phyloP scores from a whole-genome alignment of 192 early-diverging fungal genomes.

The Coemansia erecta region DNA sequence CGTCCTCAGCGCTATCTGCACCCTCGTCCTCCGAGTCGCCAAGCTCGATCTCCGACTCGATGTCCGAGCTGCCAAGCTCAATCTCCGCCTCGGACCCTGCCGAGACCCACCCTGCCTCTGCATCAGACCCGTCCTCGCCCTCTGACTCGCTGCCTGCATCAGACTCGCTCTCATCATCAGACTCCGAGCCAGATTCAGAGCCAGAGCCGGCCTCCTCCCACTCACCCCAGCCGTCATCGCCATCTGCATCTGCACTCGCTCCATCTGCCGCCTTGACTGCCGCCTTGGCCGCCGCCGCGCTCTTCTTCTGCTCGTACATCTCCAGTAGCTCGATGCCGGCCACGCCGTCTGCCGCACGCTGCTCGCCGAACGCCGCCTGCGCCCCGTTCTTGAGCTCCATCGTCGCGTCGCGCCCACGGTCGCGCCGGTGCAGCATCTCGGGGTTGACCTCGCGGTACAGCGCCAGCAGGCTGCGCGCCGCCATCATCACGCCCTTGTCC shows the following conservation, averaged over 20 bases:
- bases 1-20: slow-evolving; percentile 7
- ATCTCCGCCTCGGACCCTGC: background rate
- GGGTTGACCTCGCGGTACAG: slow-evolving; percentile 97
- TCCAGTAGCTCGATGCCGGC: slow-evolving; percentile 80
- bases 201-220: no score
- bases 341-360: slow-evolving; percentile 63
- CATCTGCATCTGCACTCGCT: slow-evolving; percentile 18
- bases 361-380: slow-evolving; percentile 68
- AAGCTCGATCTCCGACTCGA: slow-evolving; percentile 38
- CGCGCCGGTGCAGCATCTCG: slow-evolving; percentile 86
- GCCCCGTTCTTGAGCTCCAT: slow-evolving; percentile 59
- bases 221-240: no score
- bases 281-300: slow-evolving; percentile 1
- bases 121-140: slow-evolving; percentile 12
- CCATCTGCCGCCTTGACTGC: slow-evolving; percentile 25
- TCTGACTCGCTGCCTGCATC: slow-evolving; percentile 53
- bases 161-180: slow-evolving; percentile 19
- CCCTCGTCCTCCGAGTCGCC: slow-evolving; percentile 39
- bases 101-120: no score
- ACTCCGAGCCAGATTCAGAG: slow-evolving; percentile 7
- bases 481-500: slow-evolving; percentile 94
- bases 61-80: background rate
- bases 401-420: slow-evolving; percentile 85
- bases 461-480: slow-evolving; percentile 81
- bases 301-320: slow-evolving; percentile 31